Conservation (phyloP, 352 stramenopile genomes). For the Phytophthora palmivora region DNA sequence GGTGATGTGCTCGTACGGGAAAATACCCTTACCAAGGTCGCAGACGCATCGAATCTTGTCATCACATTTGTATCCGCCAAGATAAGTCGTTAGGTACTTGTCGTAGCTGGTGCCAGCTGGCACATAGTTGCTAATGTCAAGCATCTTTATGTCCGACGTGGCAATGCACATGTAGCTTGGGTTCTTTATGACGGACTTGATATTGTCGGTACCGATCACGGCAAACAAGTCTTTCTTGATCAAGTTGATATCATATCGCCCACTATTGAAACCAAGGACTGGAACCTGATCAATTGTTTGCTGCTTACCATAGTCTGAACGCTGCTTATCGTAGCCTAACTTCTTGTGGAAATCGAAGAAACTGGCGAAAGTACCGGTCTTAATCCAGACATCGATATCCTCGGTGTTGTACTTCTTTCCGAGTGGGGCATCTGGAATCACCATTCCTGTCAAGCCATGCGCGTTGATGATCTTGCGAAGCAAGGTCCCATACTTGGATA, state of each 20-base stretch:
- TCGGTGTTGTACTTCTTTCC: slow-evolving; percentile 5
- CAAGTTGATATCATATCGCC: too few relatives aligned
- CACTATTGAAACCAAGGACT: slow-evolving; percentile 19
- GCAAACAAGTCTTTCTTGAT: too few relatives aligned
- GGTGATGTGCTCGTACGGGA: too few relatives aligned
- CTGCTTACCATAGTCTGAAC: slow-evolving; percentile 10
- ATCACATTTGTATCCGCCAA: too few relatives aligned
- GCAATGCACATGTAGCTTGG: slow-evolving; percentile 1
- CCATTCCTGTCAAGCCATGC: slow-evolving; percentile 6
- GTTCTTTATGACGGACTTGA: too few relatives aligned
- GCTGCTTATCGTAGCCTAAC: slow-evolving; percentile 3
- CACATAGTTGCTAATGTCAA: slow-evolving; percentile 6
- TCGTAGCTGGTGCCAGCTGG: slow-evolving; percentile 10
- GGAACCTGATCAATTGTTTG: slow-evolving; percentile 13
- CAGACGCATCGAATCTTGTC: too few relatives aligned
- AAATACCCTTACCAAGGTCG: too few relatives aligned
- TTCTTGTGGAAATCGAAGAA: slow-evolving; percentile 17
- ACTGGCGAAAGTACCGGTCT: not conserved
- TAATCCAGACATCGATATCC: slow-evolving; percentile 11
- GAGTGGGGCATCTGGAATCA: not conserved
- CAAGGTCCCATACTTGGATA: slow-evolving; percentile 4
- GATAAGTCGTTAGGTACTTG: slow-evolving; percentile 6
- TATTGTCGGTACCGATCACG: too few relatives aligned
- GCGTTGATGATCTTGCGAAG: slow-evolving; percentile 15
- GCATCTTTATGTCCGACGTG: slow-evolving; percentile 9